Evolutionary conservation across 2,329 filamentous ascomycete species (phyloP), one percentile per base, ranked within the genome.

Genomic region (Penicillium griseofulvum): DNA sequence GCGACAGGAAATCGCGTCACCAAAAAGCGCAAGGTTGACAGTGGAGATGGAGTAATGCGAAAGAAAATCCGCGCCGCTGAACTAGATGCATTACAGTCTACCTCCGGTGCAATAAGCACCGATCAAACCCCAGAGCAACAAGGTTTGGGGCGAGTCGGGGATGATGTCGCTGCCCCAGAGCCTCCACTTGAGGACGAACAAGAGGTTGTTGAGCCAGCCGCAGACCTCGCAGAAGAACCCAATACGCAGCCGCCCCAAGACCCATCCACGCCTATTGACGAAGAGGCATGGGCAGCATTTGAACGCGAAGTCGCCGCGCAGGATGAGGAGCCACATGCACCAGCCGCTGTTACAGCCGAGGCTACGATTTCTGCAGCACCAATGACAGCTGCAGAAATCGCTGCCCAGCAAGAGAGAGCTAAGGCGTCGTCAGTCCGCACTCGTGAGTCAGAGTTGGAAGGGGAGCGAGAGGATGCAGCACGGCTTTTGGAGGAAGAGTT

Each of bases 271-370:
- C 29, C 50, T 5, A 75, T 90, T 9, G 85, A 92, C 68, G 90
- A 96, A 67, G 84, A 87, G 51, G 89, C 94, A 73, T 94, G 89
- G 89, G 88, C 89, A 2, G 89, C 90, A 9, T 95, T 96, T 68
- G 88, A 96, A 70, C 88, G 89, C 3, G 90, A 96, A 51, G 86
- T 96, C 52, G 87, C 85, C 8, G 76, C 71, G 38, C 71, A 75
- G 47, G 72, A 73, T 9, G 71, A 71, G 53, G 58, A 60, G 41
- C 66, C 64, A 16, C 66, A 73, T 41, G 59, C 65, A 22, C 67
- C 68, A 22, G 65, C 69, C 37, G 69, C 70, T 4, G 53, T 74
- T 48, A 57, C 68, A 5, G 65, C 72, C 1, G 65, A 82, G 55
- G 85, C 83, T 7, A 83, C 85, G 3, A 90, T 91, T 60, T 86